phyloP scores from a whole-genome alignment of 306 rosid species.

The Medicago lupulina region DNA sequence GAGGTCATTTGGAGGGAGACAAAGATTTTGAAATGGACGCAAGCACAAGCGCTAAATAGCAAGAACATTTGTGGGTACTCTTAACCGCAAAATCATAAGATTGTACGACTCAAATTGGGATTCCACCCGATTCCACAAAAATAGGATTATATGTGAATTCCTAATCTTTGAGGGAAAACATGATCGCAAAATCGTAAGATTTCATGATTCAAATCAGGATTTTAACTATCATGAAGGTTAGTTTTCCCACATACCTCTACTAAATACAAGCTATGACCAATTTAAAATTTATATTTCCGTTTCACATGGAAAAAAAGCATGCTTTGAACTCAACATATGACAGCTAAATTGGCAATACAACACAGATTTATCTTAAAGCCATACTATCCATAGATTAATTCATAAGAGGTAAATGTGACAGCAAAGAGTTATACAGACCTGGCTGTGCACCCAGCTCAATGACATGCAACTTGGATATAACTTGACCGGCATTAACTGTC shows the following conservation, averaged over 20 bases:
- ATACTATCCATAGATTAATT: conserved; percentile 30
- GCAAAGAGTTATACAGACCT: conserved; percentile 58
- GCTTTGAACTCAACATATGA: conserved; percentile 23
- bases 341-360: background rate
- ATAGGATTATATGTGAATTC: no score
- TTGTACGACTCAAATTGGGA: no score
- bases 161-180: no score
- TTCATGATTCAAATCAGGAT: no score
- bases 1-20: no score
- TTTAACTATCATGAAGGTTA: background rate
- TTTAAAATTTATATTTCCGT: background rate
- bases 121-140: no score
- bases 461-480: conserved; percentile 88
- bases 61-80: no score
- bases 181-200: no score
- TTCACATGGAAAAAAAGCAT: background rate
- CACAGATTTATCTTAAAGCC: conserved; percentile 32
- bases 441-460: conserved; percentile 99
- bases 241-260: background rate
- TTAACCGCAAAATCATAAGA: no score
- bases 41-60: no score
- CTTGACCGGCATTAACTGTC: conserved; percentile 92
- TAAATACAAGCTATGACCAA: conserved; percentile 21
- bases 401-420: conserved; percentile 14
- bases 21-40: no score